These are phyloP conservation scores for Liquidambar formosana DNA, from an alignment of 164 flowering plant genomes.

Conservation along the genomic window DNA sequence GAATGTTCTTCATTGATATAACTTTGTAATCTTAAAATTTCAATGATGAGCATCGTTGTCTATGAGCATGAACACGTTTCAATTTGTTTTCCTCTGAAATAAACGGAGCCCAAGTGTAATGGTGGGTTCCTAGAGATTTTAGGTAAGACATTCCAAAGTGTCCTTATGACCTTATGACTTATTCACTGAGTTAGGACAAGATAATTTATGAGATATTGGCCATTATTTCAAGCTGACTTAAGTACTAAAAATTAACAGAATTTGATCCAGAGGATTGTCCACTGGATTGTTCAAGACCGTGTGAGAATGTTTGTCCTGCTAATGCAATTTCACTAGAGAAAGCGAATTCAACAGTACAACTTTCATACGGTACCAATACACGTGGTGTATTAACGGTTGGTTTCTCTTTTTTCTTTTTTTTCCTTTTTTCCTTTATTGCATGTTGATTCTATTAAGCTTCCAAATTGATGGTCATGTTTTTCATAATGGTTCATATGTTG, in stretches of 20 bases:
- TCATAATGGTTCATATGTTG: background rate
- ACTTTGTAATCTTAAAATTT: too few relatives aligned
- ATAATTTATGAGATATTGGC: too few relatives aligned
- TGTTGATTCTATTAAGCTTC: background rate
- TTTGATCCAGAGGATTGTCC: constrained; percentile 85
- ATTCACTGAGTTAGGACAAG: too few relatives aligned
- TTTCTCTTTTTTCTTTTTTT: background rate
- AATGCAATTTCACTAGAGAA: constrained; percentile 57
- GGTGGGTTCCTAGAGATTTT: too few relatives aligned
- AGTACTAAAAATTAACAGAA: constrained; percentile 37
- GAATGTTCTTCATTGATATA: too few relatives aligned
- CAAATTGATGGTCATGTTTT: background rate
- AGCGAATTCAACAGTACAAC: constrained; percentile 8
- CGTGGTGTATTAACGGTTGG: constrained; percentile 36
- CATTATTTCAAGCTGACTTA: too few relatives aligned
- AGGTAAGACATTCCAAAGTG: too few relatives aligned
- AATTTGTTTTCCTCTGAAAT: too few relatives aligned
- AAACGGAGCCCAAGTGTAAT: too few relatives aligned
- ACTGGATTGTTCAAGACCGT: constrained; percentile 71
- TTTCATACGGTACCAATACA: constrained; percentile 6
- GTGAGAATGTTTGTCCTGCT: constrained; percentile 86
- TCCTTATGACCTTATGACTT: too few relatives aligned
- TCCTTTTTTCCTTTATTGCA: background rate
- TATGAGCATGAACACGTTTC: too few relatives aligned
- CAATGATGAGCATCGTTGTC: too few relatives aligned